Evolutionary conservation across 164 flowering plant genomes (phyloP), one percentile per base, ranked within the genome.

Genomic region (Dillenia turbinata): DNA sequence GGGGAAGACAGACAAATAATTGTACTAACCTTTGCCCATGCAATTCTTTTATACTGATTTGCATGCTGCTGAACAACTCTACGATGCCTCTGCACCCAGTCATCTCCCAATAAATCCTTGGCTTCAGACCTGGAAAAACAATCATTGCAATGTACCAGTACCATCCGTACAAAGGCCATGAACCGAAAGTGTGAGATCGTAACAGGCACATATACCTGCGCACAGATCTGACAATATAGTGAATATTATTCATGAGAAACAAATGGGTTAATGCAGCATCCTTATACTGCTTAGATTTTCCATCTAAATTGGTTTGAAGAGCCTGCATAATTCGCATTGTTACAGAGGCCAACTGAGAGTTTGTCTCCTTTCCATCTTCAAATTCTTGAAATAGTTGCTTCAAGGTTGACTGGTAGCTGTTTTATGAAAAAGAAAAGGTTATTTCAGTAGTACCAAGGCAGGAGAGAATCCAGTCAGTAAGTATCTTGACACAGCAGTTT

Each of bases 1-100:
- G 12, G 14, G 17, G 54, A 50, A 44, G 40, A 53, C 40, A 33
- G 40, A 33, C 6, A 33, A 33, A 33, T 33, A 33, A 33, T 33
- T 33, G 40, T 33, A 33, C 40, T 4, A 33, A 93, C 99, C 97
- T 94, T 94, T 64, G 89, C 81, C 97, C 99, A 94, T 47, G 95
- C 85, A 69, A 79, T 77, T 74, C 97, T 83, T 70, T 91, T 94
- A 61, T 94, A 94, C 66, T 88, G 97, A 75, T 94, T 94, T 58
- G 99, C 99, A 77, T 94, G 93, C 79, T 94, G 99, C 71, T 94
- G 97, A 47, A 94, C 99, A 71, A 84, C 74, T 67, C 99, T 79
- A 46, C 99, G 66, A 56, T 94, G 99, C 69, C 84, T 89, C 79
- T 94, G 99, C 61, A 94, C 98, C 98, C 98, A 94, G 53, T 94